Evolutionary conservation across 1,284 basidiomycete genomes (phyloP), one percentile per base, ranked within the genome.

Genomic region (Ustilago trichophora): DNA sequence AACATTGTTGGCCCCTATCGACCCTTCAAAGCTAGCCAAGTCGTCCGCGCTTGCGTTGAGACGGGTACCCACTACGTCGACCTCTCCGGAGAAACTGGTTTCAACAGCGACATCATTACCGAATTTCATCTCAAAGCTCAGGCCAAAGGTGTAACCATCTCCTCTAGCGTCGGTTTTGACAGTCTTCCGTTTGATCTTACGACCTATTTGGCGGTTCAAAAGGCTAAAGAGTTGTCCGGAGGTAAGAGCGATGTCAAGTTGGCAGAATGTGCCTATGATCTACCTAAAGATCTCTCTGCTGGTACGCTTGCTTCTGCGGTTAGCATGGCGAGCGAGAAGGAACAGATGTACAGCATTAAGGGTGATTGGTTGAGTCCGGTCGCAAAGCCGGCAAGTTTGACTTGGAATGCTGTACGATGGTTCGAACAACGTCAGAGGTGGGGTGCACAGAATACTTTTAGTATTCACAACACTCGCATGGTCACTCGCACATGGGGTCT

Each of bases 401-500:
- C 75, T 21, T 78, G 86, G 8, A 68, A 87, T 6, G 87, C 88
- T 73, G 83, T 83, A 3, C 56, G 84, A 86, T 59, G 83, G 83
- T 22, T 80, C 86, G 57, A 85, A 84, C 38, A 82, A 79, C 48
- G 84, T 81, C 27, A 75, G 1, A 72, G 86, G 13, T 83, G 84
- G 53, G 91, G 90, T 25, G 84, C 83, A 0, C 83, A 86, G 63
- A 91, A 85, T 80, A 73, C 88, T 36, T 91, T 93, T 87, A 82
- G 83, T 12, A 62, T 83, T 2, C 75, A 85, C 40, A 91, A 95
- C 77, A 84, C 85, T 27, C 83, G 87, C 16, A 82, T 92, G 26
- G 90, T 93, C 31, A 88, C 91, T 66, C 87, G 92, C 50, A 88
- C 91, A 19, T 91, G 88, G 84, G 91, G 88, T 11, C 84, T 94